Percentiles rank a stretch among this genome's conserved stretches.
Conservation (phyloP, 768 basidiomycete genomes). For the Saitozyma podzolica region DNA sequence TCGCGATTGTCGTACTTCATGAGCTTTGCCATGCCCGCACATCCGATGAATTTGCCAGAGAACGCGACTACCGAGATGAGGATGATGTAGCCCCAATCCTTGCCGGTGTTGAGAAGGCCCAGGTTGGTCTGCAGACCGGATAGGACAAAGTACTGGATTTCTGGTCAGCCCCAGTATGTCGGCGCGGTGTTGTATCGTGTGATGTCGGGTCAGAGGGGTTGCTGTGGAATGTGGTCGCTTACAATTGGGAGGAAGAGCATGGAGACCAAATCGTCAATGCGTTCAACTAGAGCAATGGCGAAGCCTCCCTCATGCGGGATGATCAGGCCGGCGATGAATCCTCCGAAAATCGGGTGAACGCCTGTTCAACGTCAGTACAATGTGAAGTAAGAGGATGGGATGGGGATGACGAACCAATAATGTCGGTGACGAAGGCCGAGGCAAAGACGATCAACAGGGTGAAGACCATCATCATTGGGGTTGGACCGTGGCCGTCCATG, state of each 20-base stretch:
- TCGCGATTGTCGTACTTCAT: conserved; percentile 74
- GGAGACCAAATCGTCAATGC: conserved; percentile 80
- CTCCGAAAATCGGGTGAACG: conserved; percentile 63
- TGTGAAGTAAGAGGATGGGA: conserved; percentile 1
- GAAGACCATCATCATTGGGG: conserved; percentile 73
- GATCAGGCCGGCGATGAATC: conserved; percentile 77
- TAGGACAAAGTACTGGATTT: conserved; percentile 77
- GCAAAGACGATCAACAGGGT: conserved; percentile 71
- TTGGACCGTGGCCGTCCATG: conserved; percentile 71
- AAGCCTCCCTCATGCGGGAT: conserved; percentile 81
- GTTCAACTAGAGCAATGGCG: conserved; percentile 76
- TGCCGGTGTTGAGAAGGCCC: conserved; percentile 70
- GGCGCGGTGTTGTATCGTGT: background rate
- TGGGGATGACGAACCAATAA: conserved; percentile 60
- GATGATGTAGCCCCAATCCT: conserved; percentile 78
- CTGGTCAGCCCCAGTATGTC: conserved; percentile 1
- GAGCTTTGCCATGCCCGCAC: conserved; percentile 62
- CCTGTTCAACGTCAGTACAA: conserved; percentile 20
- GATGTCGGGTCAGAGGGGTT: background rate
- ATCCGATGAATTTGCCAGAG: conserved; percentile 73
- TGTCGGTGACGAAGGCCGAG: conserved; percentile 80
- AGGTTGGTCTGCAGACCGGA: conserved; percentile 82
- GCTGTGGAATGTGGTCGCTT: conserved; percentile 38
- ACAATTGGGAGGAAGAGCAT: conserved; percentile 76
- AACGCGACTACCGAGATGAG: conserved; percentile 75